A percentile compares a stretch with the other conserved stretches of the same genome.
Conservation (phyloP, 805 yeast species). For the Teunomyces lycoperdinae region DNA sequence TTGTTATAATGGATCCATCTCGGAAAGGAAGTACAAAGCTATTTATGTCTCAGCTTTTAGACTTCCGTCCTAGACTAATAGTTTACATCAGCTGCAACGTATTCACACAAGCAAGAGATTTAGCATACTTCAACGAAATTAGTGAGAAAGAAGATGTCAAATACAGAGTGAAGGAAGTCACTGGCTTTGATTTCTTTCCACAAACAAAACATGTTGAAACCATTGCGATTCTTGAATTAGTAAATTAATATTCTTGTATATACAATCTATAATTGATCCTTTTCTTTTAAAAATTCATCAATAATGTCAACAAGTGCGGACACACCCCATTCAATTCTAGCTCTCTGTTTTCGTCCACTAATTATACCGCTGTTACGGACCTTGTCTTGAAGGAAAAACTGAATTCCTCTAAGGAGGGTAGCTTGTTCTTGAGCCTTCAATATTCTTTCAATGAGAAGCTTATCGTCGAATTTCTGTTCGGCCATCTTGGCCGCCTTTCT, state of each 20-base stretch:
- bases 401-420: conserved; percentile 62
- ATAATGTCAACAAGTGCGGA: conserved; percentile 53
- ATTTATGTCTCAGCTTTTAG: conserved; percentile 35
- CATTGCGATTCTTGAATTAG: conserved; percentile 43
- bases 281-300: conserved; percentile 33
- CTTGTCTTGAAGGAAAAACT: conserved; percentile 52
- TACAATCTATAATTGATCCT: not conserved
- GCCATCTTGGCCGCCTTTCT: conserved; percentile 24
- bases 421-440: conserved; percentile 58
- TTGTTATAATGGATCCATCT: conserved; percentile 46
- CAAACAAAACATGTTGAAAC: conserved; percentile 60
- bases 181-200: conserved; percentile 50
- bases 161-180: conserved; percentile 19
- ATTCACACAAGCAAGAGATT: conserved; percentile 45
- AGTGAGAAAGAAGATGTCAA: conserved; percentile 12
- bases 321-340: conserved; percentile 67
- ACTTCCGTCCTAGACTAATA: conserved; percentile 35
- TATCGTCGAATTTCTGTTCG: conserved; percentile 46
- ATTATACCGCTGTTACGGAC: conserved; percentile 47
- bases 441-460: conserved; percentile 45
- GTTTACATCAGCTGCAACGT: conserved; percentile 46
- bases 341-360: conserved; percentile 51
- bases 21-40: conserved; percentile 37
- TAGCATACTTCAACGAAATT: conserved; percentile 25
- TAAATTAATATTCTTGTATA: conserved; percentile 6